These are phyloP conservation scores for Petunia axillaris DNA, from an alignment of 257 asterid species.

Conservation along the genomic window DNA sequence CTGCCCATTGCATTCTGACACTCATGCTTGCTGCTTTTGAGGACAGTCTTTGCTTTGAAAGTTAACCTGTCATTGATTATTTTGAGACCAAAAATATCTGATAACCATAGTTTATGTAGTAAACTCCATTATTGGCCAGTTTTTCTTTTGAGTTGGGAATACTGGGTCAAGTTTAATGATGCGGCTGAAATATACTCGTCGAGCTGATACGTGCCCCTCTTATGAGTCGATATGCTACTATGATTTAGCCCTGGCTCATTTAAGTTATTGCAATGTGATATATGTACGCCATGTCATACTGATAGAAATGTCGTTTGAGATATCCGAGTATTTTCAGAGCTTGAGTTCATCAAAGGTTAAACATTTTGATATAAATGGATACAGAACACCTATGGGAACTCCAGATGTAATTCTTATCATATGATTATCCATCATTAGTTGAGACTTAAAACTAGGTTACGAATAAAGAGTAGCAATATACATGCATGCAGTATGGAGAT, in stretches of 20 bases:
- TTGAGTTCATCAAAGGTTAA: neutral
- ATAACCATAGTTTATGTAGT: constrained; percentile 22
- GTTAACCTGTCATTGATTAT: constrained; percentile 9
- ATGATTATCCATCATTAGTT: too few species aligned
- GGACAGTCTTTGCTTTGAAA: constrained; percentile 30
- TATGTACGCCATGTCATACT: neutral
- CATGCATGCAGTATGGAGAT: too few species aligned
- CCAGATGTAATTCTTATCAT: too few species aligned
- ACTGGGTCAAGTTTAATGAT: constrained; percentile 36
- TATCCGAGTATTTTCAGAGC: too few species aligned
- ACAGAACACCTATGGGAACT: neutral
- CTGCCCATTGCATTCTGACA: constrained; percentile 36
- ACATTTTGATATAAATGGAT: neutral
- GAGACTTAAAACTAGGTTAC: too few species aligned
- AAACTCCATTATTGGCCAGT: neutral
- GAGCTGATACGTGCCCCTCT: constrained; percentile 1
- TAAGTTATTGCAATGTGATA: neutral
- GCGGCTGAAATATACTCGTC: constrained; percentile 35
- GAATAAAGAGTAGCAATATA: too few species aligned
- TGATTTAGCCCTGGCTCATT: neutral
- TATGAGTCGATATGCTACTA: too few species aligned
- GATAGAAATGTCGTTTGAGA: too few species aligned
- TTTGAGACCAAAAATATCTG: constrained; percentile 29
- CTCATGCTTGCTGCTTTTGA: constrained; percentile 30
- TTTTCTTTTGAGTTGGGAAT: constrained; percentile 28